phyloP scores from a whole-genome alignment of 202 grass and related monocot genomes.

The Sporobolus alterniflorus region DNA sequence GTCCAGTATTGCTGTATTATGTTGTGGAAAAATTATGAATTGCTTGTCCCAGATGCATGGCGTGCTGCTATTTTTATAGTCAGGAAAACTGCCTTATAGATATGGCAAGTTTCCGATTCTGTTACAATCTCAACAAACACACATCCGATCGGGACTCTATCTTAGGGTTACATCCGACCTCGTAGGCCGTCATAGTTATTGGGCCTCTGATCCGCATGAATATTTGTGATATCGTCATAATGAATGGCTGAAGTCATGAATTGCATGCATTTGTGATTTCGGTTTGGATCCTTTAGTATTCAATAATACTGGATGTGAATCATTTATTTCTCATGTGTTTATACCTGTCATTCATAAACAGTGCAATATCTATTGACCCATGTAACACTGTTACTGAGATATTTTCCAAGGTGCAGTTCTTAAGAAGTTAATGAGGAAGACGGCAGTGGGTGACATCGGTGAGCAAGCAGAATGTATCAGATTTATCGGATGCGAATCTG shows the following conservation, averaged over 20 bases:
- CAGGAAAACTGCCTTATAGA: too few relatives aligned
- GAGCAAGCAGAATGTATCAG: background rate
- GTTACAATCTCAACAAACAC: too few relatives aligned
- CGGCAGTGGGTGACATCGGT: background rate
- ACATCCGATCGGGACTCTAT: too few relatives aligned
- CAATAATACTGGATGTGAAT: background rate
- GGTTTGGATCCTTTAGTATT: background rate
- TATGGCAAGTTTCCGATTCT: too few relatives aligned
- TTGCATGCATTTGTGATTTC: background rate
- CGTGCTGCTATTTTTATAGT: too few relatives aligned
- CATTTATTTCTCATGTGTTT: background rate
- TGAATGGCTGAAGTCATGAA: constrained; percentile 6
- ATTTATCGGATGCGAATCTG: background rate
- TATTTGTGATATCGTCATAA: too few relatives aligned
- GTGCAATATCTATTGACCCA: background rate
- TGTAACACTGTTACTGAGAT: background rate
- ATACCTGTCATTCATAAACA: background rate
- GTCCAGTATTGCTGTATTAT: too few relatives aligned
- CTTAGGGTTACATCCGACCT: too few relatives aligned
- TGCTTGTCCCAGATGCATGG: too few relatives aligned
- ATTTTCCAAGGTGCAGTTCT: background rate
- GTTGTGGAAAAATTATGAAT: too few relatives aligned
- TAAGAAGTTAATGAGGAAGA: background rate
- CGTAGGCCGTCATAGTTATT: too few relatives aligned
- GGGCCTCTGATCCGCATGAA: too few relatives aligned